These are phyloP conservation scores for Cajanus cajan DNA, from an alignment of 306 rosid genomes.

Conservation along the genomic window DNA sequence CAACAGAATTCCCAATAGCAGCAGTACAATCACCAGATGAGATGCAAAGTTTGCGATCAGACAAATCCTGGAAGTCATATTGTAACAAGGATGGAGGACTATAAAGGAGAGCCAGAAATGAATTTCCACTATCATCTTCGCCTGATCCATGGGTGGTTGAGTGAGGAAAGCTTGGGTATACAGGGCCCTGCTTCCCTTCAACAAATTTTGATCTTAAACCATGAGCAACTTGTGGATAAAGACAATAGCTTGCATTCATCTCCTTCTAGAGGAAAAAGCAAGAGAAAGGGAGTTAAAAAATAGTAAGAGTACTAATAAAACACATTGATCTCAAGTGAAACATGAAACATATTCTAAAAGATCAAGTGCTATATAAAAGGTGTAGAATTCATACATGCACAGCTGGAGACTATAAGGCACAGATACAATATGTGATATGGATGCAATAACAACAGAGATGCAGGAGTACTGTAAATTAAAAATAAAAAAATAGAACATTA, in stretches of 20 bases:
- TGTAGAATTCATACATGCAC: neutral
- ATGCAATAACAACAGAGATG: neutral
- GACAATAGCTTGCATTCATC: slow-evolving; percentile 11
- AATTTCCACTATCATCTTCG: slow-evolving; percentile 20
- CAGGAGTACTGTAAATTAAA: neutral
- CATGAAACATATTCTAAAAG: neutral
- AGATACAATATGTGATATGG: neutral
- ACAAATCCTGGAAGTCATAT: slow-evolving; percentile 14
- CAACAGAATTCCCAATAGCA: slow-evolving; percentile 27
- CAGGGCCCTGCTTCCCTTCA: slow-evolving; percentile 21
- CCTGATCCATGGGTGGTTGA: slow-evolving; percentile 17
- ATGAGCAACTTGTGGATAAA: slow-evolving; percentile 18
- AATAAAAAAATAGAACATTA: neutral
- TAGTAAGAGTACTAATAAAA: neutral
- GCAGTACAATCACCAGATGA: slow-evolving; percentile 15
- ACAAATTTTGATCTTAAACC: slow-evolving; percentile 28
- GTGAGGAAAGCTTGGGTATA: neutral
- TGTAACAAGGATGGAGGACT: slow-evolving; percentile 19
- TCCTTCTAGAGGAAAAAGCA: slow-evolving; percentile 8
- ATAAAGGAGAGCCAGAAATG: slow-evolving; percentile 29
- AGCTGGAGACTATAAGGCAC: neutral
- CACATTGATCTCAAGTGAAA: neutral
- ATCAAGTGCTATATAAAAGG: neutral
- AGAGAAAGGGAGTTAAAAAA: neutral
- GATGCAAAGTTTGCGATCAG: slow-evolving; percentile 15